These are phyloP conservation scores for Ophiostoma tasmaniense DNA, from an alignment of 2,329 filamentous ascomycete species.

Conservation along the genomic window DNA sequence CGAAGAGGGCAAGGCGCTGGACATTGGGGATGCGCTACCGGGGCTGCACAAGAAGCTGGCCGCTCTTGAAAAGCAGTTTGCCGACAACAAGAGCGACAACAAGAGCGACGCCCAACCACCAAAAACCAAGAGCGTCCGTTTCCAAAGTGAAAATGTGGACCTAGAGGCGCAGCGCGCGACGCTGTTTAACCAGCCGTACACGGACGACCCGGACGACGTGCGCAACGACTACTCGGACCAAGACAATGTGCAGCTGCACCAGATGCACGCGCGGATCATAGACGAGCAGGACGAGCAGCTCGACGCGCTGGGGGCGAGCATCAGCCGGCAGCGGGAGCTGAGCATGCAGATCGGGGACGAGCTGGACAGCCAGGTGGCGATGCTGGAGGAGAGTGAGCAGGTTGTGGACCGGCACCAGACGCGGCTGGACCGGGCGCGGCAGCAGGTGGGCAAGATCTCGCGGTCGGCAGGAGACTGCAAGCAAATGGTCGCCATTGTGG, in stretches of 20 bases:
- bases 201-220: slow-evolving; percentile 55
- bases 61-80: slow-evolving; percentile 32
- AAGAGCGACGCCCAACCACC: too few relatives aligned
- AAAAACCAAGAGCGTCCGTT: slow-evolving; percentile 67
- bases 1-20: slow-evolving; percentile 48
- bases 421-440: slow-evolving; percentile 66
- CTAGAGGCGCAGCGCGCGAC: slow-evolving; percentile 27
- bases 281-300: slow-evolving; percentile 89
- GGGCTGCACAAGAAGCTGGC: slow-evolving; percentile 65
- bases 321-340: slow-evolving; percentile 81
- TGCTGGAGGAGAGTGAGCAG: slow-evolving; percentile 83
- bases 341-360: slow-evolving; percentile 96
- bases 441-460: slow-evolving; percentile 62
- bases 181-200: slow-evolving; percentile 51
- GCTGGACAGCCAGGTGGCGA: slow-evolving; percentile 77
- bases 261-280: slow-evolving; percentile 71
- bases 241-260: slow-evolving; percentile 77
- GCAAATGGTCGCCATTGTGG: slow-evolving; percentile 75
- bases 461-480: slow-evolving; percentile 69
- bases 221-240: slow-evolving; percentile 40
- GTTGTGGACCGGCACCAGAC: slow-evolving; percentile 72
- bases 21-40: slow-evolving; percentile 55
- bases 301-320: slow-evolving; percentile 77
- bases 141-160: slow-evolving; percentile 53
- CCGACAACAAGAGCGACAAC: not conserved